Evolutionary conservation across 2,329 filamentous ascomycete genomes (phyloP).

Genomic region (Metarhizium rileyi): DNA sequence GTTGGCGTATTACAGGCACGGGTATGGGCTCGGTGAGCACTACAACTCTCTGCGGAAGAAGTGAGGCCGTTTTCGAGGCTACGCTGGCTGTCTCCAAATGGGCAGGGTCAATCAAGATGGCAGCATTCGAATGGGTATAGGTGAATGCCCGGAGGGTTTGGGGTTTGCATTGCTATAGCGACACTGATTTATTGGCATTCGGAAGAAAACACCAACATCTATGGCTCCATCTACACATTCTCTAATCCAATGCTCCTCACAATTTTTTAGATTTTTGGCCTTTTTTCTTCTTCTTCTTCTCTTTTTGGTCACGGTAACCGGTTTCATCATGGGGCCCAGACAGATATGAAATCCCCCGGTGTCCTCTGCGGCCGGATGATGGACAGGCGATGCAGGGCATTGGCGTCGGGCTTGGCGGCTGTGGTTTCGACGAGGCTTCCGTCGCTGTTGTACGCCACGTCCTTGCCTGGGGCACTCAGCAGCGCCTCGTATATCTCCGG

Average conservation of each 20-base stretch:
- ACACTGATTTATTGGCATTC: too few relatives aligned
- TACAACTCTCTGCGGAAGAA: conserved; percentile 74
- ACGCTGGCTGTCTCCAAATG: too few relatives aligned
- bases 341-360: conserved; percentile 42
- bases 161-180: too few relatives aligned
- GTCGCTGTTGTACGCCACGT: conserved; percentile 46
- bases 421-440: conserved; percentile 32
- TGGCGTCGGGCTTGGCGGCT: conserved; percentile 24
- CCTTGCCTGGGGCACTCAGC: conserved; percentile 58
- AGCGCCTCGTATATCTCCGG: conserved; percentile 64
- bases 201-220: too few relatives aligned
- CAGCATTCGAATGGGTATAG: too few relatives aligned
- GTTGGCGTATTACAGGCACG: conserved; percentile 92
- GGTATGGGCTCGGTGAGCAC: conserved; percentile 90
- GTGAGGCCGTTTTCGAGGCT: neutral
- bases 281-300: neutral
- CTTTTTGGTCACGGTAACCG: conserved; percentile 8
- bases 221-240: neutral
- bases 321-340: conserved; percentile 34
- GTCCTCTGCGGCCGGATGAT: conserved; percentile 42
- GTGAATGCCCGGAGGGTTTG: too few relatives aligned
- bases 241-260: too few relatives aligned
- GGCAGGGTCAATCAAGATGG: too few relatives aligned
- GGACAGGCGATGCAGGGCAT: conserved; percentile 33
- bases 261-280: neutral